Conservation (phyloP, 1,284 basidiomycete species). For the Cryptococcus amylolentus region DNA sequence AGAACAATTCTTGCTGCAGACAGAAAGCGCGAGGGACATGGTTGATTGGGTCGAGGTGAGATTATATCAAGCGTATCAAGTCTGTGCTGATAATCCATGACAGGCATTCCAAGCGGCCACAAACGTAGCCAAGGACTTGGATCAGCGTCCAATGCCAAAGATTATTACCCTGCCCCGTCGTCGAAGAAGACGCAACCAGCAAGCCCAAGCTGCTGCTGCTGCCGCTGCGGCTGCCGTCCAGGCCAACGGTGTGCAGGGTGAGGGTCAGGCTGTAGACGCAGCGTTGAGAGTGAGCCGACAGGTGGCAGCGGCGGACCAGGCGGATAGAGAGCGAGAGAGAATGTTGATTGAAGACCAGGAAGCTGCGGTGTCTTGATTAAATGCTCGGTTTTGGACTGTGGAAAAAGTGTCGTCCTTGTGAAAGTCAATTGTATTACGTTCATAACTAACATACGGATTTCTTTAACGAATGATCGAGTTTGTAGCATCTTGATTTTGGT, state of each 20-base stretch:
- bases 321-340: slow-evolving; percentile 40
- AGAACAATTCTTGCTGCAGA: slow-evolving; percentile 94
- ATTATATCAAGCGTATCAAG: slow-evolving; percentile 10
- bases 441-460: too few species aligned
- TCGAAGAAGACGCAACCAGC: slow-evolving; percentile 37
- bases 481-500: too few species aligned
- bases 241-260: not conserved
- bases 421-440: not conserved
- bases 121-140: slow-evolving; percentile 89
- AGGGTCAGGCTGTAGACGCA: slow-evolving; percentile 10
- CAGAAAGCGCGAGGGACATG: slow-evolving; percentile 75
- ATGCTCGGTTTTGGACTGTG: not conserved
- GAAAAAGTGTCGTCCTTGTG: not conserved
- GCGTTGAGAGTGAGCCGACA: slow-evolving; percentile 10
- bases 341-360: slow-evolving; percentile 50
- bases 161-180: slow-evolving; percentile 57
- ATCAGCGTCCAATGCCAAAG: slow-evolving; percentile 82
- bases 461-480: too few species aligned
- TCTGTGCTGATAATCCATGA: not conserved
- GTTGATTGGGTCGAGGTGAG: slow-evolving; percentile 94
- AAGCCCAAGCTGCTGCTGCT: not conserved
- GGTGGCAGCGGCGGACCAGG: slow-evolving; percentile 27
- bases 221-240: slow-evolving; percentile 4
- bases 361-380: slow-evolving; percentile 5
- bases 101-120: slow-evolving; percentile 86